Evolutionary conservation across 2,329 filamentous ascomycete genomes (phyloP), one percentile per base, ranked within the genome.

Genomic region (Aspergillus brasiliensis): DNA sequence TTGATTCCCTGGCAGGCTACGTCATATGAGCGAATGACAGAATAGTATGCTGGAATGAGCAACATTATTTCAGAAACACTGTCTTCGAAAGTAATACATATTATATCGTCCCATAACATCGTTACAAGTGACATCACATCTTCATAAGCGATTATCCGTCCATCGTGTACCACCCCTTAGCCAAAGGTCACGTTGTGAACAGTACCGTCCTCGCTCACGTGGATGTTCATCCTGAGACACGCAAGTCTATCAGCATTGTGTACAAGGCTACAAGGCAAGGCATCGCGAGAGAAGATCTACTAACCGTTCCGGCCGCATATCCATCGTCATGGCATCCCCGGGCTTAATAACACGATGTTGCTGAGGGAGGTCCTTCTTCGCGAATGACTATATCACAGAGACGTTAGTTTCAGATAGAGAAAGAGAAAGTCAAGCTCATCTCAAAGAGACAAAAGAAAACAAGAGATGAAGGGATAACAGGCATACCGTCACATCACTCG

Each of bases 291-390:
- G 8, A 5, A 48, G 34, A 28, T 42, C 40, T 25, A 62, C 71
- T 49, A 69, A 80, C 79, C 80, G 70, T 3, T 81, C 73, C 4
- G 77, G 75, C 2, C 71, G 72, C 62, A 76, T 71, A 59, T 82
- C 80, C 72, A 75, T 73, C 2, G 79, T 77, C 59, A 67, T 68
- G 63, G 75, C 71, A 8, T 72, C 67, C 11, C 71, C 75, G 0
- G 74, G 78, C 56, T 75, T 74, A 28, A 82, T 56, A 13, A 82
- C 73, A 3, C 80, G 77, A 62, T 81, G 79, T 17, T 70, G 63
- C 51, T 78, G 55, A 1, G 80, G 80, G 3, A 82, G 72, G 46
- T 82, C 80, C 56, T 75, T 75, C 66, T 78, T 81, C 21, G 80
- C 75, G 55, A 82, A 82, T 1, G 70, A 74, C 76, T 80, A 63